These are phyloP conservation scores for Crithidia acanthocephali DNA, from an alignment of 208 protist genomes.

Conservation along the genomic window DNA sequence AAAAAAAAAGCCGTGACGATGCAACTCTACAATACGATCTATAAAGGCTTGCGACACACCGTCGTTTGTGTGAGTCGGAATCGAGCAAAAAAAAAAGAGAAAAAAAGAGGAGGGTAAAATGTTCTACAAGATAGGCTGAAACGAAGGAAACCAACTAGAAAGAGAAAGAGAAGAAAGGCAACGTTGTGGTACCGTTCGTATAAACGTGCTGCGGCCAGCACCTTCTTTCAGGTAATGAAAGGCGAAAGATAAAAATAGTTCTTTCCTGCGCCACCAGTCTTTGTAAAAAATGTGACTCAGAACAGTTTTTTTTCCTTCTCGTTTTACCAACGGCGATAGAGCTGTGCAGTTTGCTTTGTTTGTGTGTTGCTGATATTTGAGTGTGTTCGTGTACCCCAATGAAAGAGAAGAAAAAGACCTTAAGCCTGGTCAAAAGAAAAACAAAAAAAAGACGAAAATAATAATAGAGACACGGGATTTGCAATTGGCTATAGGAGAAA, in stretches of 20 bases:
- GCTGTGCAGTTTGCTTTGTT: too few species aligned
- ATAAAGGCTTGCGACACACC: not conserved
- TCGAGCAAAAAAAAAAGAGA: slow-evolving; percentile 13
- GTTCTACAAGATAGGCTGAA: not conserved
- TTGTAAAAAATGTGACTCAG: too few species aligned
- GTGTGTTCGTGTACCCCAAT: slow-evolving; percentile 4
- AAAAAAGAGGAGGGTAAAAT: slow-evolving; percentile 2
- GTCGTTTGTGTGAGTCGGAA: not conserved
- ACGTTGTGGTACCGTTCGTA: not conserved
- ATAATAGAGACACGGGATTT: not conserved
- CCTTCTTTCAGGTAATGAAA: not conserved
- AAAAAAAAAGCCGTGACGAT: too few species aligned
- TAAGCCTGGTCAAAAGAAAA: not conserved
- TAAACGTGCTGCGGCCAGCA: not conserved
- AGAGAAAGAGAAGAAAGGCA: slow-evolving; percentile 15
- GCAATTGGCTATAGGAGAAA: not conserved
- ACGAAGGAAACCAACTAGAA: not conserved
- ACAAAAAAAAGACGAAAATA: not conserved
- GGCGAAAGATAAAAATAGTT: too few species aligned
- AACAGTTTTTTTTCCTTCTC: too few species aligned
- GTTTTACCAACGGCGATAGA: too few species aligned
- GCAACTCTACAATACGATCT: too few species aligned
- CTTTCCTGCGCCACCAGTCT: too few species aligned
- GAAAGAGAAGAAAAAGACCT: not conserved
- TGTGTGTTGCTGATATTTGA: slow-evolving; percentile 6